Conservation (phyloP, 805 yeast species). For the Pichia manshurica region DNA sequence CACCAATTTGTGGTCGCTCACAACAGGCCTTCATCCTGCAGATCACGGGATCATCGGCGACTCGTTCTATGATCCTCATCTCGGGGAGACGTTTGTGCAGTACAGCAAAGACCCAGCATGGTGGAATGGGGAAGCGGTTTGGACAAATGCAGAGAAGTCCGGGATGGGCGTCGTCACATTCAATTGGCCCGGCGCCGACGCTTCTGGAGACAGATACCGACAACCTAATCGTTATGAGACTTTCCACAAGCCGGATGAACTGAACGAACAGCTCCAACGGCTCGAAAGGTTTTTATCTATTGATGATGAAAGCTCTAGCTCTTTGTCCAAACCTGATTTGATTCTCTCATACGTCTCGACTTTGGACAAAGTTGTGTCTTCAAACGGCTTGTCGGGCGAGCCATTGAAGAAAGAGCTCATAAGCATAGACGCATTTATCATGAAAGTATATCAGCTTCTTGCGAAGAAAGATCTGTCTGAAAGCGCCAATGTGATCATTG, state of each 20-base stretch:
- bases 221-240: slow-evolving; percentile 53
- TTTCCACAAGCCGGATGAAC: slow-evolving; percentile 58
- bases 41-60: slow-evolving; percentile 87
- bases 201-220: slow-evolving; percentile 33
- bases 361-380: slow-evolving; percentile 74
- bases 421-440: slow-evolving; percentile 63
- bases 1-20: slow-evolving; percentile 88
- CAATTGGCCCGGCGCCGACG: slow-evolving; percentile 90
- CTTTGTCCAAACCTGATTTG: slow-evolving; percentile 59
- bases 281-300: slow-evolving; percentile 64
- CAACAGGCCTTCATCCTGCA: slow-evolving; percentile 79
- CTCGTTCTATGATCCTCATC: slow-evolving; percentile 61
- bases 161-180: slow-evolving; percentile 70
- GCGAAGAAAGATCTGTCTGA: slow-evolving; percentile 49
- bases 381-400: slow-evolving; percentile 59
- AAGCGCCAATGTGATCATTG: slow-evolving; percentile 67
- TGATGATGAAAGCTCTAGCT: neutral
- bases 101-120: slow-evolving; percentile 50
- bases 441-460: slow-evolving; percentile 43
- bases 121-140: slow-evolving; percentile 91
- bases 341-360: slow-evolving; percentile 75
- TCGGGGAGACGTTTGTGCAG: slow-evolving; percentile 49
- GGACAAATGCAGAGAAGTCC: slow-evolving; percentile 68
- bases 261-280: slow-evolving; percentile 51
- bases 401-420: slow-evolving; percentile 48